A percentile compares a stretch with the other conserved stretches of the same genome.
Conservation (phyloP, 192 early-diverging fungal genomes). For the Entomortierella chlamydospora region DNA sequence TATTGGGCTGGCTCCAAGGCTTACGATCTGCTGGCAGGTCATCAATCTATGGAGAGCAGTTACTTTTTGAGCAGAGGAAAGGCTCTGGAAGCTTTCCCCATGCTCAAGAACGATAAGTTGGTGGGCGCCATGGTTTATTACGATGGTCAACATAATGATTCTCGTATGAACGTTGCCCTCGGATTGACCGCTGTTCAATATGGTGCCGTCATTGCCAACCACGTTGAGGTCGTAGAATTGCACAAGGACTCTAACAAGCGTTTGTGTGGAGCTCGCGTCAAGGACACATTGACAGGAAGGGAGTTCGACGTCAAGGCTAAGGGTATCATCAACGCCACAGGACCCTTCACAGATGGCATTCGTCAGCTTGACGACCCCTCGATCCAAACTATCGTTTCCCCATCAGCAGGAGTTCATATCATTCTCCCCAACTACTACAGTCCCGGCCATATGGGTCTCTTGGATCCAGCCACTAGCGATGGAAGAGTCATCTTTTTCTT, state of each 20-base stretch:
- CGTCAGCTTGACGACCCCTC: constrained; percentile 88
- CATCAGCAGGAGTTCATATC: constrained; percentile 93
- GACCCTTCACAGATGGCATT: constrained; percentile 85
- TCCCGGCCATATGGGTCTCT: constrained; percentile 93
- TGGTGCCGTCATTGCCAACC: constrained; percentile 94
- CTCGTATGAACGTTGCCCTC: constrained; percentile 95
- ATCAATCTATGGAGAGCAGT: constrained; percentile 80
- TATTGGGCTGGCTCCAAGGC: constrained; percentile 95
- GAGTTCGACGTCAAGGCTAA: constrained; percentile 89
- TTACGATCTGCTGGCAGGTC: constrained; percentile 91
- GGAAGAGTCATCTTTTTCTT: constrained; percentile 98
- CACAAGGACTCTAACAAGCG: constrained; percentile 74
- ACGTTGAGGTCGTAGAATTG: constrained; percentile 88
- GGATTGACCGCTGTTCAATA: constrained; percentile 90
- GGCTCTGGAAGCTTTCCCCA: constrained; percentile 95
- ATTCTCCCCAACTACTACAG: constrained; percentile 96
- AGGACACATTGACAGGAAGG: constrained; percentile 88
- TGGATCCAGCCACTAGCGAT: constrained; percentile 94
- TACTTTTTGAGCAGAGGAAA: constrained; percentile 88
- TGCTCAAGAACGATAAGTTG: constrained; percentile 88
- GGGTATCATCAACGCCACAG: constrained; percentile 95
- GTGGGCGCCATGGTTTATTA: constrained; percentile 97
- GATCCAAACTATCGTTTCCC: constrained; percentile 89
- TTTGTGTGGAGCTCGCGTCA: constrained; percentile 83
- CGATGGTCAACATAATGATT: constrained; percentile 98